Conservation (phyloP, 805 yeast genomes). For the Cyberlindnera maritima region DNA sequence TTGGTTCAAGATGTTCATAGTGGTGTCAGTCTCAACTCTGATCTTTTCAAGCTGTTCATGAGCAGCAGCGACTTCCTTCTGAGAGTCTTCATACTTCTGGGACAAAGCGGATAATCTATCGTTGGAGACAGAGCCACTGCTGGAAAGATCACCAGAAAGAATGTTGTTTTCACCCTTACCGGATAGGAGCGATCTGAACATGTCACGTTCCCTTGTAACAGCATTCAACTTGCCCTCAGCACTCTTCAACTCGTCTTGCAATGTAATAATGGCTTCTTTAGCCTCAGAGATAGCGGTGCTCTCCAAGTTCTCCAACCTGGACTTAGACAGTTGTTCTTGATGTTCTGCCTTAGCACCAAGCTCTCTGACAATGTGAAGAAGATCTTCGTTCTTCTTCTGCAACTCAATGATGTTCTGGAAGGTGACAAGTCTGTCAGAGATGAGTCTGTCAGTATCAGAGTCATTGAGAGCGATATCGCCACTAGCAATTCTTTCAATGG, state of each 20-base stretch:
- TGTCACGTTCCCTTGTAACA: slow-evolving; percentile 66
- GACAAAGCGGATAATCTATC: slow-evolving; percentile 12
- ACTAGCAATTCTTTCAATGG: slow-evolving; percentile 49
- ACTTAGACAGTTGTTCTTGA: slow-evolving; percentile 44
- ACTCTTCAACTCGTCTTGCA: slow-evolving; percentile 56
- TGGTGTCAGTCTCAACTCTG: slow-evolving; percentile 39
- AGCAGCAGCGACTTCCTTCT: slow-evolving; percentile 13
- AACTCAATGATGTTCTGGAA: slow-evolving; percentile 68
- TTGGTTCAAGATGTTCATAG: slow-evolving; percentile 46
- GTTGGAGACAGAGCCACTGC: background rate
- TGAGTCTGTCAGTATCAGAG: slow-evolving; percentile 69
- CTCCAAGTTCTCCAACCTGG: slow-evolving; percentile 39
- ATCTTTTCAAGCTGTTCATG: slow-evolving; percentile 27
- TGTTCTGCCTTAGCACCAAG: slow-evolving; percentile 70
- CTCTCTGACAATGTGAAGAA: slow-evolving; percentile 64
- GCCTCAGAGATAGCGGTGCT: slow-evolving; percentile 58
- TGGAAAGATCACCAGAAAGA: slow-evolving; percentile 18
- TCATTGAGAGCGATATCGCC: slow-evolving; percentile 35
- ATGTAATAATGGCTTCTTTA: slow-evolving; percentile 59
- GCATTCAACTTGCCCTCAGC: slow-evolving; percentile 51
- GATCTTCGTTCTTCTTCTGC: slow-evolving; percentile 70
- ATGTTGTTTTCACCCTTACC: slow-evolving; percentile 21
- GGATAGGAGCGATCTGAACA: slow-evolving; percentile 40
- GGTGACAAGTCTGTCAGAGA: slow-evolving; percentile 69
- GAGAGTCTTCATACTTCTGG: slow-evolving; percentile 16